Evolutionary conservation across 208 protist genomes (phyloP).

Genomic region (Wallacemonas rigidus): DNA sequence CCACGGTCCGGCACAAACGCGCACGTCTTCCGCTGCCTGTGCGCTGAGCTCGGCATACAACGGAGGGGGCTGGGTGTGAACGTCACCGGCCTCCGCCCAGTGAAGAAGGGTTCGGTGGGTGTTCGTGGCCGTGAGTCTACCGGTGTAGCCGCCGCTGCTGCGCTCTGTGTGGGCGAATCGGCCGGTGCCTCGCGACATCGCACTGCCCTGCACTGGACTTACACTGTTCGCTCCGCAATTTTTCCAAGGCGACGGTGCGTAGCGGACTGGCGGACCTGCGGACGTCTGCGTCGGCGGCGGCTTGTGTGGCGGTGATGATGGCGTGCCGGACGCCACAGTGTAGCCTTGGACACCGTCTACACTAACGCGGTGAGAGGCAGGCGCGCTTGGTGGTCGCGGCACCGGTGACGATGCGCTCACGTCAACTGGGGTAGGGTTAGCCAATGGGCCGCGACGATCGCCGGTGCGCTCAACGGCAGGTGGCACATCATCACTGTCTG

Average conservation of each 20-base stretch:
- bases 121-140: neutral
- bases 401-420: too few relatives aligned
- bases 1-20: constrained; percentile 7
- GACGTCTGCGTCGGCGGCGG: neutral
- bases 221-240: neutral
- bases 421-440: too few relatives aligned
- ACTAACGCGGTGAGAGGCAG: too few relatives aligned
- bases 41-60: constrained; percentile 10
- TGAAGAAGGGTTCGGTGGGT: constrained; percentile 18
- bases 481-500: neutral
- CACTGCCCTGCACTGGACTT: too few relatives aligned
- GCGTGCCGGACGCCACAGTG: too few relatives aligned
- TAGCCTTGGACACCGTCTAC: too few relatives aligned
- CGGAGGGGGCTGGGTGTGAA: constrained; percentile 13
- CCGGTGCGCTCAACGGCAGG: neutral
- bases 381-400: too few relatives aligned
- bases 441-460: neutral
- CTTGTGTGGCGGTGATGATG: too few relatives aligned
- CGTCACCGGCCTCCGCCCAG: constrained; percentile 30
- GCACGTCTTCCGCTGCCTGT: constrained; percentile 11
- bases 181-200: too few relatives aligned
- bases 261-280: neutral
- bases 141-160: too few relatives aligned
- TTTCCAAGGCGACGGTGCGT: constrained; percentile 12
- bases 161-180: too few relatives aligned